Evolutionary conservation across 768 basidiomycete species (phyloP).

Genomic region (Boletus tomentosulus): DNA sequence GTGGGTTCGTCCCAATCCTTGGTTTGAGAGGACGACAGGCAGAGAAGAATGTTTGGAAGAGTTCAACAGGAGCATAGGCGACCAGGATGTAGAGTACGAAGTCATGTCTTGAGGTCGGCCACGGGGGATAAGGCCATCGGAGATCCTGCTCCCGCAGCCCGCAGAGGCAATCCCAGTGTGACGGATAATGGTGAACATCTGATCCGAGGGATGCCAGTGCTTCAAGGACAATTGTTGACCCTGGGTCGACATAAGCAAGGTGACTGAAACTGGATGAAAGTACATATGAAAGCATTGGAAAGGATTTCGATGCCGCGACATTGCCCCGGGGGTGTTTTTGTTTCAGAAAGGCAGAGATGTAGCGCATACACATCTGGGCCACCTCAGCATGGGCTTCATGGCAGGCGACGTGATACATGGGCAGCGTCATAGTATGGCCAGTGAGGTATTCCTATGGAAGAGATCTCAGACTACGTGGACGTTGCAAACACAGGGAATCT

Average conservation of each 20-base stretch:
- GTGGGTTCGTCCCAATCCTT: slow-evolving; percentile 5
- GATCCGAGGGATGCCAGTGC: background rate
- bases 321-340: background rate
- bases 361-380: background rate
- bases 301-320: background rate
- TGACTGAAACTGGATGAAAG: background rate
- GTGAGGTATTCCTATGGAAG: slow-evolving; percentile 1
- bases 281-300: background rate
- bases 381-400: background rate
- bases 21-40: background rate
- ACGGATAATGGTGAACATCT: background rate
- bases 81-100: background rate
- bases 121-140: background rate
- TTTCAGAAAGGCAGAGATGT: background rate
- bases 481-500: background rate
- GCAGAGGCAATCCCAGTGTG: background rate
- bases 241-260: background rate
- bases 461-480: background rate
- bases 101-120: background rate
- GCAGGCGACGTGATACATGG: background rate
- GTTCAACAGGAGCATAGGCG: background rate
- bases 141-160: background rate
- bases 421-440: background rate
- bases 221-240: background rate
- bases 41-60: background rate